These are phyloP conservation scores for Astrothelium subdiscretum DNA, from an alignment of 495 filamentous ascomycete genomes.

Conservation along the genomic window DNA sequence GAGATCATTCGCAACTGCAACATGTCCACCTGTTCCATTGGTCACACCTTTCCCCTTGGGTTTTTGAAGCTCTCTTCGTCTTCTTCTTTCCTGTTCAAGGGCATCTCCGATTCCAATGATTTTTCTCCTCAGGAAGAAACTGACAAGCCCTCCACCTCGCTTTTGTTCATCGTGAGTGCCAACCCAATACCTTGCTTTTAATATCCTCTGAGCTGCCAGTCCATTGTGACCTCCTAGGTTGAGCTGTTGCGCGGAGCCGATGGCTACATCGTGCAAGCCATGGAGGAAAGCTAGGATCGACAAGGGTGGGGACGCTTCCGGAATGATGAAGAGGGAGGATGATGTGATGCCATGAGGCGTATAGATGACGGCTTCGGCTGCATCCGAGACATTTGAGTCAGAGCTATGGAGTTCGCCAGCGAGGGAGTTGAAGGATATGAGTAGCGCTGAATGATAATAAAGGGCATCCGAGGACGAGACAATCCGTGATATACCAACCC, in stretches of 20 bases:
- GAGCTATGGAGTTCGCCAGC: not conserved
- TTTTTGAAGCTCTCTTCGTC: constrained; percentile 8
- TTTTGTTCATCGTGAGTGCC: constrained; percentile 49
- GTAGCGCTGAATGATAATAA: constrained; percentile 42
- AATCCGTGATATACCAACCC: not conserved
- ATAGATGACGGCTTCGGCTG: constrained; percentile 41
- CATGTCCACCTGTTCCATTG: not conserved
- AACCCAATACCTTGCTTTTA: constrained; percentile 43
- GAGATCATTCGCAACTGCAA: constrained; percentile 9
- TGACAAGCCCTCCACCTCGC: constrained; percentile 38
- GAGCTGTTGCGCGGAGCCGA: constrained; percentile 34
- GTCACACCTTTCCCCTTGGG: constrained; percentile 2
- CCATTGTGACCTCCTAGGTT: constrained; percentile 47
- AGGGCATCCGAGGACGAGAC: constrained; percentile 32
- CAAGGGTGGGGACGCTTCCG: constrained; percentile 29
- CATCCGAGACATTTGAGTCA: constrained; percentile 4
- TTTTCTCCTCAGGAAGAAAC: constrained; percentile 36
- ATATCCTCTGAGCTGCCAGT: constrained; percentile 34
- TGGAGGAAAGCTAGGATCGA: constrained; percentile 41
- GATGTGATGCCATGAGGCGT: constrained; percentile 44
- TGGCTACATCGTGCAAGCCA: constrained; percentile 42
- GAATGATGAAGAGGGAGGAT: constrained; percentile 25
- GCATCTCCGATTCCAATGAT: constrained; percentile 34
- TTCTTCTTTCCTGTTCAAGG: constrained; percentile 29
- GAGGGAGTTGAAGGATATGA: constrained; percentile 33